Evolutionary conservation across 2,329 filamentous ascomycete genomes (phyloP), one percentile per base, ranked within the genome.

Genomic region (Aspergillus pseudoglaucus): DNA sequence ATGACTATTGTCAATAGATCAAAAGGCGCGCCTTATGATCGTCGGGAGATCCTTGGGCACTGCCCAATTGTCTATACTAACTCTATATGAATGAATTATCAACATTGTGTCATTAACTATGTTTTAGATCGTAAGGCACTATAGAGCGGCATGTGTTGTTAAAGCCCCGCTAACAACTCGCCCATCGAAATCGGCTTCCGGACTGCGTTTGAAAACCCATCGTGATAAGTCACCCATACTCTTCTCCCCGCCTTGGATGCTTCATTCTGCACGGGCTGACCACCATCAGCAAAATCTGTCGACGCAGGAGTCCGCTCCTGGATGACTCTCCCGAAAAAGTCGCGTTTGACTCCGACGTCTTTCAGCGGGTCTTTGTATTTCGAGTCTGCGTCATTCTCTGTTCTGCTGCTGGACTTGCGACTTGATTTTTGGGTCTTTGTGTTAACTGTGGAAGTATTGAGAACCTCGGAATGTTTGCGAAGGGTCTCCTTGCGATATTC

Each of bases 161-260:
- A 66, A 27, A 74, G 54, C 10, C 70, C 70, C 15, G 64, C 65
- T 75, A 95, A 70, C 59, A 96, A 79, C 66, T 95, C 90, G 52
- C 80, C 78, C 65, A 95, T 66, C 7, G 87, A 87, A 52, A 96
- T 83, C 2, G 89, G 88, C 66, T 95, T 95, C 66, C 87, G 79
- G 51, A 96, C 90, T 9, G 90, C 90, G 75, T 96, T 95, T 47
- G 89, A 93, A 64, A 89, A 83, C 0, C 90, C 90, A 71, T 96
- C 90, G 60, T 95, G 84, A 66, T 84, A 96, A 53, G 82, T 91
- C 38, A 95, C 83, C 90, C 90, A 95, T 3, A 90, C 85, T 58
- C 84, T 80, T 44, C 75, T 77, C 42, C 78, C 78, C 47, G 62
- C 59, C 47, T 65, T 65, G 4, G 58, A 62, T 39, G 64, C 54